Base-by-base conservation (phyloP, 2,329 filamentous ascomycete species). In the Colletotrichum lupini region DNA sequence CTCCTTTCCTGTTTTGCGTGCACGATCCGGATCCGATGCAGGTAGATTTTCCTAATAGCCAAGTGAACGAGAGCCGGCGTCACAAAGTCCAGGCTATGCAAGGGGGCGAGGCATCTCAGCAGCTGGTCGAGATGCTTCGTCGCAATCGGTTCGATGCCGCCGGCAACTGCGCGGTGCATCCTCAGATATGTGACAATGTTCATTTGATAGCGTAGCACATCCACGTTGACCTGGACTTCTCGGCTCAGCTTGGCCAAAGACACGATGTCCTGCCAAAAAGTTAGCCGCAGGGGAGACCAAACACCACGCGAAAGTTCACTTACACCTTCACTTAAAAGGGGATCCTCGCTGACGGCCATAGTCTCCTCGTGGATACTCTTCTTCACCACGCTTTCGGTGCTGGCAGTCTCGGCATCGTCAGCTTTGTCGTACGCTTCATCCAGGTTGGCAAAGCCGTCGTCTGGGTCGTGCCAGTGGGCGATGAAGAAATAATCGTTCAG, bases 151-250 rank as follows among this genome's bases (percentile, higher is more conserved):
- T 94, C 93, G 63, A 97, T 89, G 55, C 95, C 94, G 16, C 92
- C 90, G 22, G 89, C 90, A 30, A 98, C 93, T 61, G 94, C 95
- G 66, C 96, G 92, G 82, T 97, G 95, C 81, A 97, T 89, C 32
- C 97, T 92, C 76, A 98, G 87, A 80, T 97, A 98, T 3, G 95
- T 90, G 63, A 96, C 86, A 49, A 98, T 90, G 82, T 98, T 96
- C 86, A 96, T 92, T 72, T 96, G 89, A 81, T 98, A 98, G 56
- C 94, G 91, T 71, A 90, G 87, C 2, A 98, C 90, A 76, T 98
- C 95, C 24, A 95, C 89, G 71, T 92, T 93, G 30, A 95, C 85
- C 53, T 87, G 88, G 16, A 93, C 90, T 3, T 87, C 79, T 2
- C 87, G 84, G 67, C 89, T 88, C 3, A 90, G 85, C n/a, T 86